phyloP scores from a whole-genome alignment of 2,329 filamentous ascomycete species.

The Myriosclerotinia duriaeana region DNA sequence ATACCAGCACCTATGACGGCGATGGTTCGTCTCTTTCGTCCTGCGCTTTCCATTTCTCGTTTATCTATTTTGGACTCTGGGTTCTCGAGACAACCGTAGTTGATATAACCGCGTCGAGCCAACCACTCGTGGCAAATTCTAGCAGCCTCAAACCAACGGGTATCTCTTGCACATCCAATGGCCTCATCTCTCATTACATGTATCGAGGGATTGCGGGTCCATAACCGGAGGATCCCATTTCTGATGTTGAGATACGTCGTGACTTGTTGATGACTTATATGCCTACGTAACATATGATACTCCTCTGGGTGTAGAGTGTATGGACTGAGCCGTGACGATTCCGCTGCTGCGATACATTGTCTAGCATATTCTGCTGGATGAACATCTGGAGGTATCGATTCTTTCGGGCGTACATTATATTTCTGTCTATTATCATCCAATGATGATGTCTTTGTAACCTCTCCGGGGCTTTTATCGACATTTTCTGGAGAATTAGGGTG shows the following conservation, averaged over 20 bases:
- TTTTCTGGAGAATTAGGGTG: constrained; percentile 63
- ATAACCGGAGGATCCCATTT: constrained; percentile 88
- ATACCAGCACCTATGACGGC: constrained; percentile 92
- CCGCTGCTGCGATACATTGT: constrained; percentile 86
- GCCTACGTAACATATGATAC: constrained; percentile 73
- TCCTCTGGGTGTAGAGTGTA: constrained; percentile 85
- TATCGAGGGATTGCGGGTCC: constrained; percentile 82
- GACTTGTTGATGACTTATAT: constrained; percentile 84
- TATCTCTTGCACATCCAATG: constrained; percentile 83
- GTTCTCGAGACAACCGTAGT: constrained; percentile 88
- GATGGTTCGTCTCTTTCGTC: constrained; percentile 65
- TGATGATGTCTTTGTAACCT: constrained; percentile 31
- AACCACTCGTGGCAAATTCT: constrained; percentile 92
- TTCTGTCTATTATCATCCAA: constrained; percentile 40
- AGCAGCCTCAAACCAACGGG: constrained; percentile 84
- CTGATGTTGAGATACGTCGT: constrained; percentile 95
- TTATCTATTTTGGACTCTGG: constrained; percentile 42
- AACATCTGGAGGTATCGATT: constrained; percentile 78
- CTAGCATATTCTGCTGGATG: constrained; percentile 77
- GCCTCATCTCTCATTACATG: constrained; percentile 82
- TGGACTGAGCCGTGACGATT: constrained; percentile 84
- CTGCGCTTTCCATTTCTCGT: constrained; percentile 43
- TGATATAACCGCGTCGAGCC: constrained; percentile 87
- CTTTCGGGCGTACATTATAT: constrained; percentile 68
- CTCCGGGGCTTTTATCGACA: constrained; percentile 43